Evolutionary conservation across 1,284 basidiomycete species (phyloP).

Genomic region (Apiotrichum mycotoxinovorans): DNA sequence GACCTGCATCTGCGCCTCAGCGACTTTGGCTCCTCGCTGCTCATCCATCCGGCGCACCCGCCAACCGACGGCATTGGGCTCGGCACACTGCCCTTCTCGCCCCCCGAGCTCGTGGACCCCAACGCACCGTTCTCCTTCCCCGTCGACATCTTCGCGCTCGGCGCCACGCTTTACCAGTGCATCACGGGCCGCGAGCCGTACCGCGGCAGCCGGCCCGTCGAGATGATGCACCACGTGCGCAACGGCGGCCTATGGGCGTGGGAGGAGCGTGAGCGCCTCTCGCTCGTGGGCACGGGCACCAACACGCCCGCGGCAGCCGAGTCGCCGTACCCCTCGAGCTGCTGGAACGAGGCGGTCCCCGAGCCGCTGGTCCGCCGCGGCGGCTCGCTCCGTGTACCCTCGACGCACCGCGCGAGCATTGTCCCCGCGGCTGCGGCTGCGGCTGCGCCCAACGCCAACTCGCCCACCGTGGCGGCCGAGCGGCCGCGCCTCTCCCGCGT

Average conservation of each 20-base stretch:
- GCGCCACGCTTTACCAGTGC: constrained; percentile 52
- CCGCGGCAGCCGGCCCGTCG: constrained; percentile 46
- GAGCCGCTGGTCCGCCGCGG: constrained; percentile 21
- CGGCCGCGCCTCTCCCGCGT: constrained; percentile 12
- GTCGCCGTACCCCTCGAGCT: constrained; percentile 35
- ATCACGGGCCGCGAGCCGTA: constrained; percentile 53
- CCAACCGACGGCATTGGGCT: constrained; percentile 52
- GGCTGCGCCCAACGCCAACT: background rate
- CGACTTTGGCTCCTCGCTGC: constrained; percentile 53
- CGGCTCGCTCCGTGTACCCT: constrained; percentile 33
- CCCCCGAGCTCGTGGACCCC: constrained; percentile 53
- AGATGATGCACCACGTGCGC: constrained; percentile 52
- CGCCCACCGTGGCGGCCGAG: too few relatives aligned
- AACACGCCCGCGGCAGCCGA: constrained; percentile 16
- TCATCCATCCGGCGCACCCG: constrained; percentile 46
- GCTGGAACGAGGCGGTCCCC: constrained; percentile 22
- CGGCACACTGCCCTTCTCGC: constrained; percentile 54
- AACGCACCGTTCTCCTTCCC: constrained; percentile 50
- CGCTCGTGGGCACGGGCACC: constrained; percentile 25
- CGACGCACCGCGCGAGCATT: constrained; percentile 27
- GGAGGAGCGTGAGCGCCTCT: constrained; percentile 48
- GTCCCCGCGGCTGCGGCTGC: constrained; percentile 24
- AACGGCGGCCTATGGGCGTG: constrained; percentile 52
- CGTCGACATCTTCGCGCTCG: constrained; percentile 54
- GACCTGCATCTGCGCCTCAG: constrained; percentile 49